A percentile compares a stretch with the other conserved stretches of the same genome.
phyloP scores from a whole-genome alignment of 2,329 filamentous ascomycete species.

The Chrysoporthe puriensis region DNA sequence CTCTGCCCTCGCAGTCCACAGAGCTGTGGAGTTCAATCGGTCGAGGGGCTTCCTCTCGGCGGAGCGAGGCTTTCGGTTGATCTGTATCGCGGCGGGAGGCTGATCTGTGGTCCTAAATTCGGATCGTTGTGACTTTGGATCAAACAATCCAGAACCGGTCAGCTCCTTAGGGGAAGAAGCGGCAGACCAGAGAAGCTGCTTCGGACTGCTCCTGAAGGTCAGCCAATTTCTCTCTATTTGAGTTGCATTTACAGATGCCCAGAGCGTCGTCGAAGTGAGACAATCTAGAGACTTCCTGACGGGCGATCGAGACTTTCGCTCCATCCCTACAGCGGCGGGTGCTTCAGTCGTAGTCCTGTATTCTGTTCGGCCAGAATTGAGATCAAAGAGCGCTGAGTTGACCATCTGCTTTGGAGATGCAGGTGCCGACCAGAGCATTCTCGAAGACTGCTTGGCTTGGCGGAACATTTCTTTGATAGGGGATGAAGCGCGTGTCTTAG shows the following conservation, averaged over 20 bases:
- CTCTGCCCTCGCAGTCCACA: constrained; percentile 33
- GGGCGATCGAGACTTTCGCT: constrained; percentile 34
- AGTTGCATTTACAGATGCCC: constrained; percentile 30
- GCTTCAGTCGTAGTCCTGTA: constrained; percentile 37
- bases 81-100: constrained; percentile 39
- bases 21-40: constrained; percentile 32
- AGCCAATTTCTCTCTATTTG: constrained; percentile 20
- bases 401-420: constrained; percentile 15
- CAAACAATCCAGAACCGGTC: constrained; percentile 34
- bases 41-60: constrained; percentile 35
- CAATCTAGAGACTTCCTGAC: constrained; percentile 35
- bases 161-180: constrained; percentile 18
- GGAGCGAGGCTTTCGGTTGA: constrained; percentile 36
- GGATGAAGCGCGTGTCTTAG: not conserved
- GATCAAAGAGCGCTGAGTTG: constrained; percentile 33
- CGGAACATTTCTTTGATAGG: not conserved
- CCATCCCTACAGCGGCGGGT: constrained; percentile 39
- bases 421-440: constrained; percentile 31
- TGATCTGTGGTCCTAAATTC: constrained; percentile 37
- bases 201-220: not conserved
- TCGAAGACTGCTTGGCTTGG: not conserved
- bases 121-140: constrained; percentile 30
- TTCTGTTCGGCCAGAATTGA: constrained; percentile 30
- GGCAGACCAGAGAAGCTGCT: constrained; percentile 30
- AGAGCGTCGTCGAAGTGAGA: constrained; percentile 35